Conservation (phyloP, 2,329 filamentous ascomycete species). For the Ophiostoma ulmi region DNA sequence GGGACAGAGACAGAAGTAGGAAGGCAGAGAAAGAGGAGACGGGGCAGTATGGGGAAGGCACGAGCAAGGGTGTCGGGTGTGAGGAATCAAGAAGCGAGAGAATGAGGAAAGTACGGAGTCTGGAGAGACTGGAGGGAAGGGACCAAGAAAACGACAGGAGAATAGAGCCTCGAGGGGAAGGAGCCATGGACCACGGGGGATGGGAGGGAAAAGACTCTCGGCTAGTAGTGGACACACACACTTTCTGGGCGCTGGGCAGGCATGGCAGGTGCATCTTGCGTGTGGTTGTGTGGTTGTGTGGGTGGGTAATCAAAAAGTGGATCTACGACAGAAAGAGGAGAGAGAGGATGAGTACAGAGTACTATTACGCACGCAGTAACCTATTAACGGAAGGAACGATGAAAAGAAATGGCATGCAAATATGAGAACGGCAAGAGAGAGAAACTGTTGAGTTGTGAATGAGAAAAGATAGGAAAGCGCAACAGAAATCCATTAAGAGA, state of each 20-base stretch:
- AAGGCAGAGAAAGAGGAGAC: background rate
- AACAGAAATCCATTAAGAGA: background rate
- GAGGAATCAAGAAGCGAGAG: background rate
- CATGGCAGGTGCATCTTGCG: slow-evolving; percentile 5
- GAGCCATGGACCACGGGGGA: background rate
- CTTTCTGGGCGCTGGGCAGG: slow-evolving; percentile 9
- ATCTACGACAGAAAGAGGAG: background rate
- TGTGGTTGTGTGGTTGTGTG: background rate
- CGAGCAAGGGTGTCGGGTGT: slow-evolving; percentile 3
- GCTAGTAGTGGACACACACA: slow-evolving; percentile 10
- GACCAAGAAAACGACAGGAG: background rate
- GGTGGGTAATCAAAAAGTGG: slow-evolving; percentile 12
- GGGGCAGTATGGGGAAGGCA: slow-evolving; percentile 14
- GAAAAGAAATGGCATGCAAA: background rate
- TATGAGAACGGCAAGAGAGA: background rate
- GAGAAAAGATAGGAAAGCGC: background rate
- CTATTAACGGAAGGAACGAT: background rate
- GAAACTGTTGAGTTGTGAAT: background rate
- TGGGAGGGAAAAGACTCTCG: background rate
- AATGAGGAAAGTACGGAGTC: background rate
- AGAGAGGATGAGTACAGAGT: background rate
- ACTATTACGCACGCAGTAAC: background rate
- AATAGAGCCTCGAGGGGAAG: background rate
- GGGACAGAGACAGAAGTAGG: background rate
- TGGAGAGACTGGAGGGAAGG: background rate